Percentiles rank a stretch among this genome's conserved stretches.
Evolutionary conservation across 768 basidiomycete genomes (phyloP).

Genomic region (Boletus pseudo-olivaceus): DNA sequence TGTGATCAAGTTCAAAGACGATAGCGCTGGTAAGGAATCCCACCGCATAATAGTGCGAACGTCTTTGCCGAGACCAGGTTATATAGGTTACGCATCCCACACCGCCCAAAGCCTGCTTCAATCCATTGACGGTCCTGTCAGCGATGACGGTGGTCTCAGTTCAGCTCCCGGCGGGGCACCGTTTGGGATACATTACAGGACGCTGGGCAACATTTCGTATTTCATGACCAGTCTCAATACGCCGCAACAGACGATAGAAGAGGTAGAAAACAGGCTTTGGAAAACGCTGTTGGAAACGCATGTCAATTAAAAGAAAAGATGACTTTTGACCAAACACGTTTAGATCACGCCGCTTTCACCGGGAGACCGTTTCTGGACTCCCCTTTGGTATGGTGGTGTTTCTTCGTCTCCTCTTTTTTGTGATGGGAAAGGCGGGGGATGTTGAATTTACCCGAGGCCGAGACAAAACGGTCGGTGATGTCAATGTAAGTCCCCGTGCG

Average conservation of each 20-base stretch:
- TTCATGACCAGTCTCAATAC: slow-evolving; percentile 90
- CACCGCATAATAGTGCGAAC: neutral
- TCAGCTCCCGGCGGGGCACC: slow-evolving; percentile 50
- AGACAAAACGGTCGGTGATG: neutral
- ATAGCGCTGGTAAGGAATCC: slow-evolving; percentile 45
- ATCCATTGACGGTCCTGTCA: slow-evolving; percentile 39
- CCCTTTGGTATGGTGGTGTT: neutral
- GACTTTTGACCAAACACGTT: neutral
- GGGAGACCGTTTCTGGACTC: too few species aligned
- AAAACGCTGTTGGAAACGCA: slow-evolving; percentile 20
- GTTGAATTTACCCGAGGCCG: neutral
- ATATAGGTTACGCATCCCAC: slow-evolving; percentile 53
- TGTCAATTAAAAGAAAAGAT: neutral
- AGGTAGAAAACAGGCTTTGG: slow-evolving; percentile 64
- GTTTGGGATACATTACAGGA: slow-evolving; percentile 79
- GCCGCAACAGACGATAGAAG: slow-evolving; percentile 45
- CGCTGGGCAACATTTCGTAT: slow-evolving; percentile 89
- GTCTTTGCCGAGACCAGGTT: neutral
- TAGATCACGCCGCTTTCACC: neutral
- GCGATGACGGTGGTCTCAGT: slow-evolving; percentile 29
- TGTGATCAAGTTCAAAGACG: slow-evolving; percentile 67
- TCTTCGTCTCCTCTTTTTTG: neutral
- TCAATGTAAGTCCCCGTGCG: neutral
- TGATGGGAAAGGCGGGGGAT: neutral
- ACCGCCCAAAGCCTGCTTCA: slow-evolving; percentile 62